These are phyloP conservation scores for Ogataea wickerhamii DNA, from an alignment of 805 yeast genomes.

Conservation along the genomic window DNA sequence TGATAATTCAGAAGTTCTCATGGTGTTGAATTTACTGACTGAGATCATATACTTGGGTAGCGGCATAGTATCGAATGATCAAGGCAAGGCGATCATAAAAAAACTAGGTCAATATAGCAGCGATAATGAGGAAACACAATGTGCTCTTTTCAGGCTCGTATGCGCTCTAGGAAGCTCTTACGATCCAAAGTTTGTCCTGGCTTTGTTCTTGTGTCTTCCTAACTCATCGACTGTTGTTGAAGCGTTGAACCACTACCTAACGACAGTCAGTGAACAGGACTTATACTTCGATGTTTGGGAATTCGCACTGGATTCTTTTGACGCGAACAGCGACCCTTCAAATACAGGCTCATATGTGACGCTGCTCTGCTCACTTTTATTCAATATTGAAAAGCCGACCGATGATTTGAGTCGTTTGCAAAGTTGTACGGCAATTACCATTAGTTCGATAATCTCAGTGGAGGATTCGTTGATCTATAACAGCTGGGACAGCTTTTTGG, in stretches of 20 bases:
- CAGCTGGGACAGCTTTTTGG: slow-evolving; percentile 4
- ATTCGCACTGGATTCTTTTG: slow-evolving; percentile 1
- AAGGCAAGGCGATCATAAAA: slow-evolving; percentile 11
- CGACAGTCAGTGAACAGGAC: slow-evolving; percentile 2
- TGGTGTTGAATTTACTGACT: slow-evolving; percentile 14
- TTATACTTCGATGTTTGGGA: slow-evolving; percentile 13
- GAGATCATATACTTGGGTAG: slow-evolving; percentile 9
- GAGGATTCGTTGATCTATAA: slow-evolving; percentile 1
- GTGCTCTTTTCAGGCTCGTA: slow-evolving; percentile 16
- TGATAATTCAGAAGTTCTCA: slow-evolving; percentile 7
- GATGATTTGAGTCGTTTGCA: slow-evolving; percentile 6
- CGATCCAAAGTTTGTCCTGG: slow-evolving; percentile 17
- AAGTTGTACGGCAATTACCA: slow-evolving; percentile 28
- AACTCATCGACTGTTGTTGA: slow-evolving; percentile 1
- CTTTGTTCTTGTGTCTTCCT: slow-evolving; percentile 21
- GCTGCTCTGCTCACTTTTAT: slow-evolving; percentile 8
- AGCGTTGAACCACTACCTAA: slow-evolving; percentile 10
- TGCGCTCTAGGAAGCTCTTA: slow-evolving; percentile 11
- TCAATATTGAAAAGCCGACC: slow-evolving; percentile 3
- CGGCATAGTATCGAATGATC: neutral
- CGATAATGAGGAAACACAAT: slow-evolving; percentile 5
- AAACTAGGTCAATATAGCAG: slow-evolving; percentile 6
- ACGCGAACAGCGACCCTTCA: neutral
- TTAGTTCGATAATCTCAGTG: slow-evolving; percentile 27
- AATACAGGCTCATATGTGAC: slow-evolving; percentile 1